A percentile compares a stretch with the other conserved stretches of the same genome.
These are phyloP conservation scores for Solanum bukasovii DNA, from an alignment of 257 asterid genomes.

Conservation along the genomic window DNA sequence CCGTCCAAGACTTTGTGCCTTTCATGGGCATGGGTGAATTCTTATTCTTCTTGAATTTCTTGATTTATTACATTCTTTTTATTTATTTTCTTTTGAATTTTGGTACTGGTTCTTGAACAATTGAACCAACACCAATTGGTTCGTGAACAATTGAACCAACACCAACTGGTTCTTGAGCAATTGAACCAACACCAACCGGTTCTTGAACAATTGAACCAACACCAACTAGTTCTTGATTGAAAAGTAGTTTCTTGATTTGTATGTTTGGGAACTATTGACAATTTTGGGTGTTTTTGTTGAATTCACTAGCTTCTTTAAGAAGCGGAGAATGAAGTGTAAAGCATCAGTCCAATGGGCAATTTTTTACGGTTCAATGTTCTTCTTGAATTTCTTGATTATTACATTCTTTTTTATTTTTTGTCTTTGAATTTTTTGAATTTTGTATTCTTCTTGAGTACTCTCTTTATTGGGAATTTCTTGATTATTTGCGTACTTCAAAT, in stretches of 20 bases:
- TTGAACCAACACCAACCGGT: background rate
- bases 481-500: background rate
- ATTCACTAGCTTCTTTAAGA: background rate
- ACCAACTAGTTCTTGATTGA: background rate
- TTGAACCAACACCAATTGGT: background rate
- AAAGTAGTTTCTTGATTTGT: background rate
- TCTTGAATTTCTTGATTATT: background rate
- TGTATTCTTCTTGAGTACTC: background rate
- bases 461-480: background rate
- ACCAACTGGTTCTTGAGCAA: background rate
- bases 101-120: too few relatives aligned
- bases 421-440: background rate
- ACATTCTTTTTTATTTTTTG: background rate
- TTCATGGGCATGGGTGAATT: slow-evolving; percentile 85
- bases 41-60: background rate
- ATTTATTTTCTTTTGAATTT: background rate
- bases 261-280: background rate
- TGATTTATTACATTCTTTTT: background rate
- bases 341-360: background rate
- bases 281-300: background rate
- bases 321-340: background rate
- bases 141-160: too few relatives aligned
- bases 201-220: too few relatives aligned
- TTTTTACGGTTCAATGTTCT: background rate
- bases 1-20: slow-evolving; percentile 82